Percentiles rank a stretch among this genome's conserved stretches.
These are phyloP conservation scores for Trametes coccinea DNA, from an alignment of 768 basidiomycete genomes.

Conservation along the genomic window DNA sequence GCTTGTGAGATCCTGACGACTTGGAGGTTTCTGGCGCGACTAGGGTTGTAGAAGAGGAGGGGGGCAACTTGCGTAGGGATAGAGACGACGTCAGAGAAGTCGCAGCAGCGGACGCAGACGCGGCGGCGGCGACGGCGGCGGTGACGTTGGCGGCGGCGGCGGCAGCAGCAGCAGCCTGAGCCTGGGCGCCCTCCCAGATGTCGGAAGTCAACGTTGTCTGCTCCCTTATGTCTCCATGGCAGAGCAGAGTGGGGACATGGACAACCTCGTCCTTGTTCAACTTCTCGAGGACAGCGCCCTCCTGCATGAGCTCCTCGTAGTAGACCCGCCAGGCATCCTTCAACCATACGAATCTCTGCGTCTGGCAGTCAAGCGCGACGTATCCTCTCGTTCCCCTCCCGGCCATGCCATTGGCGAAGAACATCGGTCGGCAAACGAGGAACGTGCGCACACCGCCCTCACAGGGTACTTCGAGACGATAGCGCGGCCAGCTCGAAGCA, in stretches of 20 bases:
- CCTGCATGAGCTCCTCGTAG: background rate
- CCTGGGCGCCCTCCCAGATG: background rate
- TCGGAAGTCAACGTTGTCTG: background rate
- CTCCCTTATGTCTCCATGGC: slow-evolving; percentile 8
- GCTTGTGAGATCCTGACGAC: background rate
- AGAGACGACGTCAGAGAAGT: background rate
- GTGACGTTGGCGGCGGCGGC: too few species aligned
- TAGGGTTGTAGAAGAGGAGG: background rate
- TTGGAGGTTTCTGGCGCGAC: background rate
- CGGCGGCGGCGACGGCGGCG: too few species aligned
- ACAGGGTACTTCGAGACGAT: background rate
- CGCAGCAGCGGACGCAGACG: background rate
- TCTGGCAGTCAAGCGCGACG: background rate
- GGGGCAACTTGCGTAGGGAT: too few species aligned
- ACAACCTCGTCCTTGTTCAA: background rate
- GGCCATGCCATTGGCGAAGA: background rate
- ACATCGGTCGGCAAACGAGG: background rate
- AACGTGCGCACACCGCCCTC: background rate
- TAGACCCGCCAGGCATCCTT: slow-evolving; percentile 14
- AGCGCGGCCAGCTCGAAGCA: background rate
- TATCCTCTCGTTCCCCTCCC: slow-evolving; percentile 11
- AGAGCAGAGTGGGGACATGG: slow-evolving; percentile 6
- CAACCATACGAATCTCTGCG: slow-evolving; percentile 3
- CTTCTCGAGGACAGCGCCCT: background rate
- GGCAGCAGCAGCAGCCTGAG: too few species aligned